A percentile compares a stretch with the other conserved stretches of the same genome.
Conservation (phyloP, 1,284 basidiomycete genomes). For the Gomphus bonarii region DNA sequence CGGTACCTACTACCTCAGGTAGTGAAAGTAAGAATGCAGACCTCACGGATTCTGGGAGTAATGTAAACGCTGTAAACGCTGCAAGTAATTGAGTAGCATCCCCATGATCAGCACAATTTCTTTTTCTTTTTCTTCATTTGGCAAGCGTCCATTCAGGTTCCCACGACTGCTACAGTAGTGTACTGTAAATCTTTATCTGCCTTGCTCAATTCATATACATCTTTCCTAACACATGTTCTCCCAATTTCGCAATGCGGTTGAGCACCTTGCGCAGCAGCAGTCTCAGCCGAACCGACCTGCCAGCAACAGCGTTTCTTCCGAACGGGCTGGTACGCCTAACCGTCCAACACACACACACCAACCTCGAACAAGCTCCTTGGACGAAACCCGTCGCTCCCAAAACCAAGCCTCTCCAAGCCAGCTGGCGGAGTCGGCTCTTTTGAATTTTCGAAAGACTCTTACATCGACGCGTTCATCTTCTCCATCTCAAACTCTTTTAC, state of each 20-base stretch:
- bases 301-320: conserved; percentile 1
- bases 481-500: conserved; percentile 22
- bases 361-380: conserved; percentile 15
- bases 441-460: conserved; percentile 52
- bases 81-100: background rate
- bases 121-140: background rate
- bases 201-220: background rate
- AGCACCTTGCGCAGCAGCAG: conserved; percentile 39
- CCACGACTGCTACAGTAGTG: background rate
- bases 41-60: background rate
- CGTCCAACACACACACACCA: conserved; percentile 28
- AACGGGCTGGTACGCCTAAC: conserved; percentile 17
- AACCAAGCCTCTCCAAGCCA: conserved; percentile 36
- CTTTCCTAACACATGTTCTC: conserved; percentile 42
- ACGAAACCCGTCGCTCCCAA: conserved; percentile 18
- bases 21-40: background rate
- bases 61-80: background rate
- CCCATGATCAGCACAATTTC: background rate
- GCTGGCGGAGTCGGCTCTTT: conserved; percentile 48
- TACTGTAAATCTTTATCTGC: background rate
- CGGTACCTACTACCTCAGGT: background rate
- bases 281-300: conserved; percentile 15
- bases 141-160: background rate
- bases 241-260: conserved; percentile 51
- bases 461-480: conserved; percentile 39